Evolutionary conservation across 805 yeast genomes (phyloP).

Genomic region (Brettanomyces sp.): DNA sequence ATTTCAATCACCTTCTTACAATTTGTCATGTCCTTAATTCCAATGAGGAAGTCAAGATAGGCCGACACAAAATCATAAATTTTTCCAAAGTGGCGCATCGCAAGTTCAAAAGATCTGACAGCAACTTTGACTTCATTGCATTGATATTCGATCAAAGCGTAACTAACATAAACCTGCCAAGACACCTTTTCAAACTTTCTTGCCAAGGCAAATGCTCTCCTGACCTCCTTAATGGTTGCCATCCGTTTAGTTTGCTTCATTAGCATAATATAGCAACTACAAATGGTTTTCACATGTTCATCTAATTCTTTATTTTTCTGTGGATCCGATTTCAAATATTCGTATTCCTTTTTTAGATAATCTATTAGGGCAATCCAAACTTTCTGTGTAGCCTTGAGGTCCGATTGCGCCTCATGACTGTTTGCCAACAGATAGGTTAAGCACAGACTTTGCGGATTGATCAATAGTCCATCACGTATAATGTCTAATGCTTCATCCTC

Average conservation of each 20-base stretch:
- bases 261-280: conserved; percentile 57
- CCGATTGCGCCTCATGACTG: conserved; percentile 49
- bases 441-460: conserved; percentile 65
- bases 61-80: conserved; percentile 55
- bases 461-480: conserved; percentile 42
- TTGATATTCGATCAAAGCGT: conserved; percentile 72
- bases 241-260: conserved; percentile 65
- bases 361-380: conserved; percentile 43
- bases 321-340: conserved; percentile 19
- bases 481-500: conserved; percentile 28
- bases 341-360: conserved; percentile 31
- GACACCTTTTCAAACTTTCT: conserved; percentile 57
- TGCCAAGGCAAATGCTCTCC: conserved; percentile 60
- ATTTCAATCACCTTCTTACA: conserved; percentile 79
- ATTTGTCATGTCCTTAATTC: conserved; percentile 55
- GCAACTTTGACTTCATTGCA: conserved; percentile 63
- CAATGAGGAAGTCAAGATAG: conserved; percentile 65
- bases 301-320: conserved; percentile 25
- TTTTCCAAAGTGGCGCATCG: conserved; percentile 43
- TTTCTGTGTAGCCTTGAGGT: conserved; percentile 39
- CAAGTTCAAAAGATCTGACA: conserved; percentile 67
- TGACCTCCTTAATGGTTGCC: conserved; percentile 42
- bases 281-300: conserved; percentile 30
- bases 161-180: conserved; percentile 70
- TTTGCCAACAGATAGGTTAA: conserved; percentile 63